Evolutionary conservation across 208 protist genomes (phyloP).

Genomic region (Pavlovales sp.): DNA sequence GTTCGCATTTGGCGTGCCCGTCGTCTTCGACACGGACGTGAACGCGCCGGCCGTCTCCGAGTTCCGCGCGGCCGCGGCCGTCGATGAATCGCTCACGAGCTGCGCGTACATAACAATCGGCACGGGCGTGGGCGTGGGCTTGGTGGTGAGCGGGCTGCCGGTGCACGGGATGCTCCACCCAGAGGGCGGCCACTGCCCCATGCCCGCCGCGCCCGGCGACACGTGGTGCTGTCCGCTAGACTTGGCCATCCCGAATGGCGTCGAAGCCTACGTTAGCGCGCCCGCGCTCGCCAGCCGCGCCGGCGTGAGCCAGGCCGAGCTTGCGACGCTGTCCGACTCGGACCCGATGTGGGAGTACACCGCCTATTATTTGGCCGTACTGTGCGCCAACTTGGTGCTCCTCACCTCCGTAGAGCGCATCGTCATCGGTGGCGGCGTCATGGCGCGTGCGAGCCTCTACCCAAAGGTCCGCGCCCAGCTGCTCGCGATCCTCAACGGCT

Average conservation of each 20-base stretch:
- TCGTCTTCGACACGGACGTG: slow-evolving; percentile 68
- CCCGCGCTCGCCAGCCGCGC: neutral
- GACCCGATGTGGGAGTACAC: slow-evolving; percentile 10
- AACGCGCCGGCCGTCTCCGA: slow-evolving; percentile 66
- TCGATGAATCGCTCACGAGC: slow-evolving; percentile 13
- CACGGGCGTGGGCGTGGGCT: slow-evolving; percentile 67
- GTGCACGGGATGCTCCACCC: slow-evolving; percentile 70
- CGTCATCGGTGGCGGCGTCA: slow-evolving; percentile 65
- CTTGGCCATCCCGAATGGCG: neutral
- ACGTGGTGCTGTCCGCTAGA: neutral
- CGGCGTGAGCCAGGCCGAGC: neutral
- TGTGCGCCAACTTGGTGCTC: slow-evolving; percentile 61
- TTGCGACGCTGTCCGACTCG: neutral
- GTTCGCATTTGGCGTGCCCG: slow-evolving; percentile 39
- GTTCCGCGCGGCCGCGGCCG: slow-evolving; percentile 10
- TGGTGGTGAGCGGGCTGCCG: slow-evolving; percentile 57
- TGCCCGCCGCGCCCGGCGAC: neutral
- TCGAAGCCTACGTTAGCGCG: neutral
- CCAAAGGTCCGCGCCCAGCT: slow-evolving; percentile 25
- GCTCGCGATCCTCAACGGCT: slow-evolving; percentile 58
- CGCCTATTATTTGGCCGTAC: slow-evolving; percentile 63
- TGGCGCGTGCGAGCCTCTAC: slow-evolving; percentile 58
- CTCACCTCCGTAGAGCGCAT: slow-evolving; percentile 61
- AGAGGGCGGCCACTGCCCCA: slow-evolving; percentile 64
- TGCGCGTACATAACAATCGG: slow-evolving; percentile 68